Base-by-base conservation (phyloP, 2,329 filamentous ascomycete genomes). In the Simplicillium sp. region DNA sequence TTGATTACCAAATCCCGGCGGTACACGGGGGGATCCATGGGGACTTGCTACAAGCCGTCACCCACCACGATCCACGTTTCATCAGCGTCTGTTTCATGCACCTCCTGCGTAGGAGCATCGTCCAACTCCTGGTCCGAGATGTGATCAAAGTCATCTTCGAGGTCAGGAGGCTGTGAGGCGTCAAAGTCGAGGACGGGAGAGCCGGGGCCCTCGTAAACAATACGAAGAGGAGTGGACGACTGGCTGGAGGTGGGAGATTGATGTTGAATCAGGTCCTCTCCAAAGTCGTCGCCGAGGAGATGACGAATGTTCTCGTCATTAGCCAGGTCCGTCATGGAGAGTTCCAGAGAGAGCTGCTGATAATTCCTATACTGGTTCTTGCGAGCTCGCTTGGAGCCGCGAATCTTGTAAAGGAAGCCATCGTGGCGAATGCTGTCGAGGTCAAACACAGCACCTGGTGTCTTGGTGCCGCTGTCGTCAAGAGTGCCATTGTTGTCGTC, bases 41-140 rank as follows among this genome's bases (percentile, higher is more conserved):
- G 62, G 62, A 65, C 61, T 54, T 68, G 63, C 56, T 68, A 62
- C 62, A 58, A 66, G 64, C 59, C 66, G 59, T 67, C 64, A 53
- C 59, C 61, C 50, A 69, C 54, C 54, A 68, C 56, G 29, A 67
- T 57, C 65, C 65, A 69, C 45, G 59, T 51, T 34, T 60, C 62
- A 17, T 56, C 50, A 39, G 50, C 50, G 29, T 52, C 48, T 36
- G 50, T 43, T 39, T 51, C 49, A 13, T 45, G 52, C 37, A 58
- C 48, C 50, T 60, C 56, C 33, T 62, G 56, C 0, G 51, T 49
- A 29, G 54, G 59, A 9, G 49, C 40, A 35, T 56, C 46, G n/a
- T 58, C 56, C 28, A 61, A 46, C 35, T 63, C 59, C 38, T 54
- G 55, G 34, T 65, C 59, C 9, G 59, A 60, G 39, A 64, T 54